A percentile compares a stretch with the other conserved stretches of the same genome.
Conservation (phyloP, 495 filamentous ascomycete genomes). For the Aspergillus heteromorphus region DNA sequence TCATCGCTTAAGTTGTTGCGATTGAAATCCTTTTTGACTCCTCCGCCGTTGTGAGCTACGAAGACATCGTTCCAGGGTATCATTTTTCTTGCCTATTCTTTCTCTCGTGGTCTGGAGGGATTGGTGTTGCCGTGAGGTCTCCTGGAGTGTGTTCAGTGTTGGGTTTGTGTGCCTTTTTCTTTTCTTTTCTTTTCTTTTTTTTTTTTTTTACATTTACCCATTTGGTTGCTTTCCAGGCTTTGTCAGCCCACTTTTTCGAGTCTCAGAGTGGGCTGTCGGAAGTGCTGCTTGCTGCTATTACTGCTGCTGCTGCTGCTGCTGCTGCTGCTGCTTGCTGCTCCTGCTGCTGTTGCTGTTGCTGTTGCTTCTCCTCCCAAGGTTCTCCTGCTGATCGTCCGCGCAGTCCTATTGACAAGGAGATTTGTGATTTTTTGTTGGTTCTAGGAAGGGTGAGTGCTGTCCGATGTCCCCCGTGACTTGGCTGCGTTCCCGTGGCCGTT, state of each 20-base stretch:
- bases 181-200: conserved; percentile 9
- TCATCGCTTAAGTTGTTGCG: conserved; percentile 13
- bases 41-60: conserved; percentile 8
- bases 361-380: conserved; percentile 27
- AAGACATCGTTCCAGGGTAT: conserved; percentile 1
- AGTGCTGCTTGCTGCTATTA: conserved; percentile 9
- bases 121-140: conserved; percentile 24
- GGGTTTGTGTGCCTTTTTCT: conserved; percentile 9
- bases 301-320: too few species aligned
- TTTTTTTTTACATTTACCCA: conserved; percentile 12
- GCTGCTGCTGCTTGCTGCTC: conserved; percentile 5
- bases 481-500: conserved; percentile 3
- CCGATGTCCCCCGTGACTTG: conserved; percentile 4
- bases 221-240: conserved; percentile 10
- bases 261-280: conserved; percentile 29
- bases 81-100: conserved; percentile 3
- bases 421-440: conserved; percentile 4
- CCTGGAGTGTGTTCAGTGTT: conserved; percentile 10
- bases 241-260: conserved; percentile 23
- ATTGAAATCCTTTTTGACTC: conserved; percentile 12
- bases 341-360: too few species aligned
- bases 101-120: conserved; percentile 17
- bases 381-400: conserved; percentile 28
- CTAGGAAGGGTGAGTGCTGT: conserved; percentile 29
- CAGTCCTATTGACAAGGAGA: conserved; percentile 19